Conservation (phyloP, 306 rosid species). For the Rosa rugosa region DNA sequence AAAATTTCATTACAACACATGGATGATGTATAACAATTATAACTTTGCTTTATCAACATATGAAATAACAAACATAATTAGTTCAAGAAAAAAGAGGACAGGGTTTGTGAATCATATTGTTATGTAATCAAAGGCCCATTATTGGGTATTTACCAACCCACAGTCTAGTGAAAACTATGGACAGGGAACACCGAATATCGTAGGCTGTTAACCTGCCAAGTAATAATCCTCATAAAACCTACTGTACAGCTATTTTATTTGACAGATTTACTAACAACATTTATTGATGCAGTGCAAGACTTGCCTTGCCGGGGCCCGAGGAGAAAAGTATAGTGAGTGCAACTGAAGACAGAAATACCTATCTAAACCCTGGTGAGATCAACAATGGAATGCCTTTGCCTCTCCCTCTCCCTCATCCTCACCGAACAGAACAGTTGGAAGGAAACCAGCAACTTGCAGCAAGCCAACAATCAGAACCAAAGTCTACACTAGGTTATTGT, state of each 20-base stretch:
- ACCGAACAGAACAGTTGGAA: conserved; percentile 40
- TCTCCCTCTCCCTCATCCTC: conserved; percentile 67
- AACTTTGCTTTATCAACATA: conserved; percentile 7
- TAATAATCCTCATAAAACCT: conserved; percentile 12
- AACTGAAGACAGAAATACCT: conserved; percentile 40
- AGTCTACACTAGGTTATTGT: conserved; percentile 38
- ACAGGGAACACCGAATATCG: neutral
- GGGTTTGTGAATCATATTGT: conserved; percentile 10
- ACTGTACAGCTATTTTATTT: conserved; percentile 18
- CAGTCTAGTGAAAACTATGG: neutral
- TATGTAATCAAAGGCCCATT: neutral
- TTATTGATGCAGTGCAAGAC: conserved; percentile 83
- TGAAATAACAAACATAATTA: neutral
- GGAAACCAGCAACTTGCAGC: conserved; percentile 46
- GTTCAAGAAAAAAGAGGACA: neutral
- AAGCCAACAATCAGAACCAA: conserved; percentile 37
- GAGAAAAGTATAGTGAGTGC: conserved; percentile 62
- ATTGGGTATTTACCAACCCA: neutral
- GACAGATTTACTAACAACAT: conserved; percentile 31
- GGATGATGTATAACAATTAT: neutral
- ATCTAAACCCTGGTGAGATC: conserved; percentile 36
- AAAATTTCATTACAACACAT: neutral
- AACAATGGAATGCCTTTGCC: conserved; percentile 48
- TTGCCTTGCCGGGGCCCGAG: conserved; percentile 94
- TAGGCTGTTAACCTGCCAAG: neutral